phyloP scores from a whole-genome alignment of 2,329 filamentous ascomycete species.

The Rasamsonia emersonii region DNA sequence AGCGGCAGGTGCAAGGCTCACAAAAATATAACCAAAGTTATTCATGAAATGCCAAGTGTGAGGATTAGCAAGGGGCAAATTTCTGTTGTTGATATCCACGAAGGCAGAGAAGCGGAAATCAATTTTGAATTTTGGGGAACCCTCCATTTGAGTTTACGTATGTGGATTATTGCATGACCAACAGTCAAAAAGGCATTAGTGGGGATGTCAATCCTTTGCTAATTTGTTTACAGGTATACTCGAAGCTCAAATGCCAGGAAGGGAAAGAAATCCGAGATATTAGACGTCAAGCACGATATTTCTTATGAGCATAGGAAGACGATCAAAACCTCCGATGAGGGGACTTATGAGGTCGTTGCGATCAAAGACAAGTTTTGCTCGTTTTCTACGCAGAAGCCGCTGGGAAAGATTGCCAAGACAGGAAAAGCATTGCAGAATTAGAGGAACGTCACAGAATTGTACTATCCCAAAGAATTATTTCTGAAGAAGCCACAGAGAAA shows the following conservation, averaged over 20 bases:
- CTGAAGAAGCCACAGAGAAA: no score
- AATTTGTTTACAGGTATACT: conserved; percentile 53
- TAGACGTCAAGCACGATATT: conserved; percentile 85
- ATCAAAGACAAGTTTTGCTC: conserved; percentile 92
- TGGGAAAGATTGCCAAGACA: conserved; percentile 38
- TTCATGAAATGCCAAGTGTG: conserved; percentile 88
- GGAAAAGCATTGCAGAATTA: conserved; percentile 15
- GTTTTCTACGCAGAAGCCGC: conserved; percentile 63
- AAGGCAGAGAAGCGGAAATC: conserved; percentile 89
- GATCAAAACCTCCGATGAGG: conserved; percentile 81
- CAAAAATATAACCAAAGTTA: conserved; percentile 68
- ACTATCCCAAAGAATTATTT: no score
- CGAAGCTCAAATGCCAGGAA: conserved; percentile 75
- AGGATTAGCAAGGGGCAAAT: conserved; percentile 77
- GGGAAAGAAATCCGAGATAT: conserved; percentile 66
- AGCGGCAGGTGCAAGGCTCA: conserved; percentile 72
- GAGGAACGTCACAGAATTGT: no score
- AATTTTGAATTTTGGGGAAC: conserved; percentile 92
- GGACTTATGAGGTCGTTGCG: conserved; percentile 92
- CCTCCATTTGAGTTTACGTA: conserved; percentile 93
- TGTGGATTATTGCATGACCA: conserved; percentile 14
- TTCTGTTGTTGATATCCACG: conserved; percentile 83
- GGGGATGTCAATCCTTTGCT: conserved; percentile 6
- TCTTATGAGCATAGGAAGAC: conserved; percentile 74
- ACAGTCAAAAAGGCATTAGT: no score